Evolutionary conservation across 2,329 filamentous ascomycete species (phyloP).

Genomic region (Alternaria gaisen): DNA sequence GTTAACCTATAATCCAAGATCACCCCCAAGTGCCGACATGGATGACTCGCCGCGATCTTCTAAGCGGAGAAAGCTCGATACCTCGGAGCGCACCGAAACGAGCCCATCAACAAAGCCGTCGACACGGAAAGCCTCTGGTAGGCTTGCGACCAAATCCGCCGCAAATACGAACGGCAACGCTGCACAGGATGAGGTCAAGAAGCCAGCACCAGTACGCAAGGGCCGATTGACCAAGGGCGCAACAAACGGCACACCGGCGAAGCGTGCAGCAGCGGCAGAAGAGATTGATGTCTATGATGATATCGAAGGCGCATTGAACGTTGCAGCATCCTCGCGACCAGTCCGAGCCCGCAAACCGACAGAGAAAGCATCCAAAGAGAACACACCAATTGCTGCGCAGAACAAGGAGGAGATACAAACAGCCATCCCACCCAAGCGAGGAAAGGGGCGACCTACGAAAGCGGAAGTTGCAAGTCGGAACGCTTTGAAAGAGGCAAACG

Average conservation of each 20-base stretch:
- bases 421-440: constrained; percentile 29
- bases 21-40: constrained; percentile 28
- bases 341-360: constrained; percentile 9
- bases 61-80: constrained; percentile 50
- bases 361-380: constrained; percentile 19
- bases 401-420: constrained; percentile 25
- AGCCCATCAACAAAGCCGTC: constrained; percentile 33
- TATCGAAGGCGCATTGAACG: constrained; percentile 54
- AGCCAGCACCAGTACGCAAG: constrained; percentile 19
- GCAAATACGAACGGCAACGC: constrained; percentile 22
- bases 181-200: constrained; percentile 17
- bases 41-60: constrained; percentile 47
- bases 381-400: constrained; percentile 11
- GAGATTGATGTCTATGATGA: constrained; percentile 54
- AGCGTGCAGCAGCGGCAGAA: constrained; percentile 17
- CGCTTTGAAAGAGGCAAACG: constrained; percentile 14
- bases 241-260: constrained; percentile 21
- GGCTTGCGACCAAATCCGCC: constrained; percentile 27
- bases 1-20: not conserved
- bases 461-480: constrained; percentile 26
- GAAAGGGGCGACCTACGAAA: constrained; percentile 25
- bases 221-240: constrained; percentile 15
- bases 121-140: constrained; percentile 31
- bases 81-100: constrained; percentile 32
- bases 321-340: constrained; percentile 18